phyloP scores from a whole-genome alignment of 257 asterid species.

The Nicotiana attenuata region DNA sequence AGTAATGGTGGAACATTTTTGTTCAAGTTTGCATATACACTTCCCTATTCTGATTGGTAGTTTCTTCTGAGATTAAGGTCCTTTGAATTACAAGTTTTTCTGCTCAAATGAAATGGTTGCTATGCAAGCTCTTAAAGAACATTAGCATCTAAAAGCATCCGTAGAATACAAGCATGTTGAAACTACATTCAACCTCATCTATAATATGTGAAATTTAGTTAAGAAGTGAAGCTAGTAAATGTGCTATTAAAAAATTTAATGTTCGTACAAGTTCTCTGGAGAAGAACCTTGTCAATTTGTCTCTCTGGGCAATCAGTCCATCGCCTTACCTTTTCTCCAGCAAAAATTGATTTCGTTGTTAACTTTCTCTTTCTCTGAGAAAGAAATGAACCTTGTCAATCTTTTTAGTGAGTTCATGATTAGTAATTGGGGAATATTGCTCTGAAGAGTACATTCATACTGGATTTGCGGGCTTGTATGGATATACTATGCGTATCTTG shows the following conservation, averaged over 20 bases:
- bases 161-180: slow-evolving; percentile 1
- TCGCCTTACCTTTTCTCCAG: background rate
- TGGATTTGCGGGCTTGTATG: background rate
- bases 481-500: background rate
- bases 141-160: slow-evolving; percentile 2
- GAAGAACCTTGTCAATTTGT: background rate
- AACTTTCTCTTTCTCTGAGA: background rate
- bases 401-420: background rate
- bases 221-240: background rate
- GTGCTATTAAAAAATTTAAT: background rate
- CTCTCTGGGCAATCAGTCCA: background rate
- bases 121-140: background rate
- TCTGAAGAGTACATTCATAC: background rate
- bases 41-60: background rate
- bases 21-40: background rate
- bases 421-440: background rate
- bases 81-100: background rate
- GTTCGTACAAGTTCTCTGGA: background rate
- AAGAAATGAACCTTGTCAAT: background rate
- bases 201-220: background rate
- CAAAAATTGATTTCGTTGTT: background rate
- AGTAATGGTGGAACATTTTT: background rate
- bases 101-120: background rate
- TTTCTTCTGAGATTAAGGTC: background rate
- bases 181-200: background rate